Base-by-base conservation (phyloP, 2,329 filamentous ascomycete genomes). In the Zymoseptoria pseudotritici region DNA sequence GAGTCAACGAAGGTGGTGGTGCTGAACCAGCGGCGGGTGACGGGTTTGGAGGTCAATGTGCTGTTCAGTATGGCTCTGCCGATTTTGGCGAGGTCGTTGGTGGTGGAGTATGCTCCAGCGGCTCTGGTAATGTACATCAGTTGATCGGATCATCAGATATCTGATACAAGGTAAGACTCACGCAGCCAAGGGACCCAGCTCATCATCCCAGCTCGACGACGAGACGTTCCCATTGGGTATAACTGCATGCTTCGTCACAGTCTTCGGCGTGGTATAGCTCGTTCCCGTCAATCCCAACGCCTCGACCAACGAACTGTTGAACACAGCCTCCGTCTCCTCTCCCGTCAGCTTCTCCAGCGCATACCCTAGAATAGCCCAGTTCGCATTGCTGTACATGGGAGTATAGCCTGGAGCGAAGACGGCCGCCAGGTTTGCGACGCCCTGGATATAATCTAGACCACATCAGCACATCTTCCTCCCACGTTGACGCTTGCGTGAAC, bases 21-120 rank as follows among this genome's bases (percentile, higher is more conserved):
- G 75, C 79, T 79, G 61, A 81, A 71, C 79, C 79, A 82, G 20
- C 70, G 66, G 1, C 77, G 71, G 0, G 80, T 80, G 53, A 74
- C 61, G 6, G 65, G 64, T 0, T 74, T 68, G 0, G 74, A 67
- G 3, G 81, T 73, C 9, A 81, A 71, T n/a, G 73, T 71, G 64
- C 77, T 71, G 19, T 65, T 72, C 3, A 80, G 70, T 50, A 82
- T 79, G 2, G 76, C 75, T 11, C 73, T 66, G 10, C 74, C 75
- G 17, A 81, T 59, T 4, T 29, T 20, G 5, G 62, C 64, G 21
- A 64, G 56, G 50, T 64, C 64, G 26, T 64, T 62, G 49, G 61
- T 59, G n/a, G 64, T 62, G 13, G 64, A 62, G 42, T 60, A 64
- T 11, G 57, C 58, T 31, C 62, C 62, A 20, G 58, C 62, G 5